Conservation (phyloP, 75 land plant species). For the Pinus taeda region DNA sequence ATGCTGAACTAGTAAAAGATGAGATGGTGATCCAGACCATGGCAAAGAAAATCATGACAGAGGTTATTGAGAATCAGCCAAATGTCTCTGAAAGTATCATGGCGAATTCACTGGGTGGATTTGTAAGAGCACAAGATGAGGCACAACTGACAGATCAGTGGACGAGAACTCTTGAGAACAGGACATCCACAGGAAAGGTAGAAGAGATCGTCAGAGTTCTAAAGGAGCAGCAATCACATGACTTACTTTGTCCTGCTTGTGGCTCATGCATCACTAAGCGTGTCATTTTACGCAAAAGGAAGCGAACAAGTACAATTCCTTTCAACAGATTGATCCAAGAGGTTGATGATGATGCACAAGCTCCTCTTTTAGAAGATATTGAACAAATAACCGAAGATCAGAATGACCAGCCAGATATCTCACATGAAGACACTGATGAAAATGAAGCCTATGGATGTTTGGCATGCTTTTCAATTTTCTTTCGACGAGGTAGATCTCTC, state of each 20-base stretch:
- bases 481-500: constrained; percentile 49
- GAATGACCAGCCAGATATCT: background rate
- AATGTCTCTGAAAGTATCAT: background rate
- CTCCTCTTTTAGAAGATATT: background rate
- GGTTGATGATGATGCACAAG: background rate
- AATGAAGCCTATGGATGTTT: constrained; percentile 68
- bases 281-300: constrained; percentile 73
- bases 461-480: constrained; percentile 70
- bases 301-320: constrained; percentile 23
- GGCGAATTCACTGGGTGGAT: background rate
- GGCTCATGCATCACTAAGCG: constrained; percentile 76
- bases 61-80: background rate
- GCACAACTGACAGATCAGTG: background rate
- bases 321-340: constrained; percentile 1
- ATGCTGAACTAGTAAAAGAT: background rate
- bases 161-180: background rate
- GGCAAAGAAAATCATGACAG: background rate
- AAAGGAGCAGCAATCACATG: constrained; percentile 70
- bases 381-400: constrained; percentile 1
- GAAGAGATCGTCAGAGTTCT: constrained; percentile 49
- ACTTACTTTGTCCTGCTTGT: constrained; percentile 71
- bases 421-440: background rate
- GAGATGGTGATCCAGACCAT: background rate
- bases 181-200: constrained; percentile 6
- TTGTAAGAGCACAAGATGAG: background rate